These are phyloP conservation scores for Aspergillus uvarum DNA, from an alignment of 2,329 filamentous ascomycete species.

Conservation along the genomic window DNA sequence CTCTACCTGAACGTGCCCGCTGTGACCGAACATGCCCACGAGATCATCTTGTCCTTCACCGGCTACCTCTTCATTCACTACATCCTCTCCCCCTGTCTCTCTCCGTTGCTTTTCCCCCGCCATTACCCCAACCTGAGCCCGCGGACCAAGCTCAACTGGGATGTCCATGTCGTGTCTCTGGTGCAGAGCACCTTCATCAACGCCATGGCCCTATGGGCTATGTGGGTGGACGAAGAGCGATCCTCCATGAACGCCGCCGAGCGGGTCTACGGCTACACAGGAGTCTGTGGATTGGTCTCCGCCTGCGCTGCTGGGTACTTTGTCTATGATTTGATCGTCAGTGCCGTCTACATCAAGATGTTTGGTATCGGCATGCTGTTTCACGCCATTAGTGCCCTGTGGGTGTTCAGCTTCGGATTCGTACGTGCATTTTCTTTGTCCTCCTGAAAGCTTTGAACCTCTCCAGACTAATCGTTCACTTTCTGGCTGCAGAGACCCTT, in stretches of 20 bases:
- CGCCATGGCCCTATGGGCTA: conserved; percentile 57
- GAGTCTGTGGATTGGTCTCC: conserved; percentile 58
- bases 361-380: conserved; percentile 63
- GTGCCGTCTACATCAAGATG: conserved; percentile 53
- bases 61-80: conserved; percentile 59
- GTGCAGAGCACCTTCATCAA: conserved; percentile 60
- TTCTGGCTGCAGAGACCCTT: conserved; percentile 56
- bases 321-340: conserved; percentile 62
- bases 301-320: conserved; percentile 64
- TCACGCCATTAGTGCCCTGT: conserved; percentile 61
- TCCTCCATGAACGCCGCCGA: conserved; percentile 53
- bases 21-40: conserved; percentile 61
- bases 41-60: conserved; percentile 56
- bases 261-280: conserved; percentile 62
- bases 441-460: not conserved
- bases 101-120: conserved; percentile 53
- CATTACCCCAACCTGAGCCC: conserved; percentile 55
- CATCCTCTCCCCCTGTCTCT: conserved; percentile 56
- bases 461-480: not conserved
- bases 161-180: conserved; percentile 65
- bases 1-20: conserved; percentile 54
- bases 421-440: conserved; percentile 47
- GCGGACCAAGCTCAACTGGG: conserved; percentile 64
- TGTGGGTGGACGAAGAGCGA: conserved; percentile 57
- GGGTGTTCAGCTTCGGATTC: conserved; percentile 63